Base-by-base conservation (phyloP, 2,329 filamentous ascomycete genomes). In the Lecanoromycetidae sp. region DNA sequence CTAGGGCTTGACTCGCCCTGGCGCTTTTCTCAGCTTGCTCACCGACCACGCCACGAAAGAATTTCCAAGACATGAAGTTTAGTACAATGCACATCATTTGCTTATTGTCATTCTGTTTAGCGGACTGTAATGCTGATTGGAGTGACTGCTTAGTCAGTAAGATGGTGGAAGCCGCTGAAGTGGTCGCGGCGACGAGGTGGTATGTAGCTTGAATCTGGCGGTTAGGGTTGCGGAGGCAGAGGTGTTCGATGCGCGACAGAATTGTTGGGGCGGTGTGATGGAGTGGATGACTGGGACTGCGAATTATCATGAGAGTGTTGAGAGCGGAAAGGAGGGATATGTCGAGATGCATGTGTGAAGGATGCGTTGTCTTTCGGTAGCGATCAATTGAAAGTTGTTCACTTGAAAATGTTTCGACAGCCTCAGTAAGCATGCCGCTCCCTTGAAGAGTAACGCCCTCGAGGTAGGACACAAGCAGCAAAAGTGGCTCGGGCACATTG, bases 1-100 rank as follows among this genome's bases (percentile, higher is more conserved):
- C 81, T 66, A 84, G 80, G 34, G 74, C 74, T 20, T 75, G 73
- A 20, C 79, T 82, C 0, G 84, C 83, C 53, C 75, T 74, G 4
- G 82, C 81, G 58, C 82, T 84, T 65, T 87, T 87, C 50, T 85
- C 72, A 0, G 83, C 82, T 61, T 88, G 84, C 49, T 84, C 82
- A 41, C 87, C 87, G 3, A 93, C 78, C 12, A 88, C 82, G 50
- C 83, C 82, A 37, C 82, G 80, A 63, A 88, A 95, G 58, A 94
- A 83, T 43, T 80, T 77, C 58, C 76, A 79, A 44, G 84, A 82
- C 83, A 95, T 93, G 54, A 91, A 80, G 55, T 80, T 87, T 50
- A 95, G 76, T 5, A 83, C 80, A 54, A 95, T 83, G 39, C 81
- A 81, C n/a, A 87, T 74, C 45, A 88, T 82, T 54, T 93, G 84